Evolutionary conservation across 208 protist genomes (phyloP), one percentile per base, ranked within the genome.

Genomic region (Trypanosoma theileri): DNA sequence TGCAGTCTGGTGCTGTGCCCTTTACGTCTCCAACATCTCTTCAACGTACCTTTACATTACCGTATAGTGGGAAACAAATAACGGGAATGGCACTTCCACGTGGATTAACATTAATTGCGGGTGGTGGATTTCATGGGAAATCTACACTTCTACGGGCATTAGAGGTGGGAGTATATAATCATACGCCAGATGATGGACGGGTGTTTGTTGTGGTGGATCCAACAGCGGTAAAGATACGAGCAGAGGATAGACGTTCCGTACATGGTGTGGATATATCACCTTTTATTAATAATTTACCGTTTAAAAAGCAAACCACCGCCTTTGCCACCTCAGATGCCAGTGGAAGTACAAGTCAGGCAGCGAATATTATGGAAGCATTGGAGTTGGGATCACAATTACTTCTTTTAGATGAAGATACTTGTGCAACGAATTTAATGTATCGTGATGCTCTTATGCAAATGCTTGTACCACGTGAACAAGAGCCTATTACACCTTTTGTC

Each of bases 381-480:
- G 97, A 99, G 80, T 67, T 94, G n/a, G 96, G 94, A 42, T 73
- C 80, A 35, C 72, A 66, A 16, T 59, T 86, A 48, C 69, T 99
- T 55, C 77, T 99, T 31, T 82, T 98, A 14, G 97, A 98, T 76
- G 97, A 99, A 75, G 97, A 99, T 78, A 98, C 96, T 8, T 95
- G 78, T 50, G 96, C 97, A 4, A 98, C 96, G 35, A 99, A 99
- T 83, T 96, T 99, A 63, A 97, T 99, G 94, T 94, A 97, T 48
- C 90, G 96, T 10, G 94, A 98, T 67, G 63, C 66, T 31, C 75
- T 88, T 19, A 98, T 98, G 96, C 70, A 88, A 72, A 60, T 70
- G 79, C 85, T 98, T 44, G 95, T 99, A 24, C 73, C 86, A 44
- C 65, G 66, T 26, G 71, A 82, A 19, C 69, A 93, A 69, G 97